Conservation (phyloP, 2,329 filamentous ascomycete species). For the Beauveria australis region DNA sequence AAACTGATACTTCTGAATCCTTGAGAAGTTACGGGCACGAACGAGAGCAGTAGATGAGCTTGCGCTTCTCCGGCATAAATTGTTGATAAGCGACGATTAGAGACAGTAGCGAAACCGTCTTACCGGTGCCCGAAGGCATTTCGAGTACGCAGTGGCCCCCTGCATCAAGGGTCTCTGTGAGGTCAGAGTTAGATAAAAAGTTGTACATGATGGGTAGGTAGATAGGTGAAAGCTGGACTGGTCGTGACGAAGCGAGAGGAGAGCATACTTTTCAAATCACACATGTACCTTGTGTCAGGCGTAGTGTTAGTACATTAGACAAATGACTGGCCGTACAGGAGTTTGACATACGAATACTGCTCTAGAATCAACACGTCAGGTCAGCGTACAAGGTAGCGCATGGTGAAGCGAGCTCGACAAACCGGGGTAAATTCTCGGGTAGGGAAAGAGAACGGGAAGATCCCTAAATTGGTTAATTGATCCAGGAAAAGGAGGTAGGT, state of each 20-base stretch:
- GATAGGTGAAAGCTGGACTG: neutral
- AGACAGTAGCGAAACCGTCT: conserved; percentile 90
- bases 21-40: neutral
- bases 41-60: conserved; percentile 98
- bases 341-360: conserved; percentile 43
- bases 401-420: conserved; percentile 15
- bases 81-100: conserved; percentile 96
- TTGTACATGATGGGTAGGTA: neutral
- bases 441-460: conserved; percentile 49
- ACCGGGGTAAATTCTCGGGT: conserved; percentile 52
- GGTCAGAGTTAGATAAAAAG: neutral
- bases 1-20: neutral
- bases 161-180: conserved; percentile 69
- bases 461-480: conserved; percentile 31
- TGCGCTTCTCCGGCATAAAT: conserved; percentile 84
- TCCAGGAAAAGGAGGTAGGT: neutral
- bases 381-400: neutral
- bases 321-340: neutral
- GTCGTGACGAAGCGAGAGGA: conserved; percentile 3
- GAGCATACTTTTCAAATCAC: conserved; percentile 43
- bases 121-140: conserved; percentile 98
- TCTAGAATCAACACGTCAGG: conserved; percentile 26
- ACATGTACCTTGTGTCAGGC: conserved; percentile 40
- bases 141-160: conserved; percentile 94
- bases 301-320: neutral